A percentile compares a stretch with the other conserved stretches of the same genome.
Conservation (phyloP, 345 rosid species). For the Anastatica hierochuntica region DNA sequence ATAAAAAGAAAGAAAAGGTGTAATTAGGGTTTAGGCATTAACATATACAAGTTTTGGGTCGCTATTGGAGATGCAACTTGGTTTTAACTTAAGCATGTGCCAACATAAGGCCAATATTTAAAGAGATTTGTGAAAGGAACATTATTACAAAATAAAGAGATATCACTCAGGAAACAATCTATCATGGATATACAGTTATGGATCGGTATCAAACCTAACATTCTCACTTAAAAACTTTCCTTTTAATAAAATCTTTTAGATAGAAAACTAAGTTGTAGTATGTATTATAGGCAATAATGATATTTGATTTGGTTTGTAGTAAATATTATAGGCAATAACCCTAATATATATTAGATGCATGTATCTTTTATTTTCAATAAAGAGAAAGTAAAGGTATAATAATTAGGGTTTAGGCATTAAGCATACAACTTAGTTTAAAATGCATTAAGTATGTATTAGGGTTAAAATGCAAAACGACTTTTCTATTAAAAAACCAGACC, state of each 20-base stretch:
- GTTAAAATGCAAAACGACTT: no score
- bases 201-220: constrained; percentile 1
- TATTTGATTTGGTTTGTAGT: no score
- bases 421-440: no score
- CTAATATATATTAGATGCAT: no score
- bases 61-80: constrained; percentile 20
- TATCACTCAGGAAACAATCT: constrained; percentile 2
- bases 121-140: constrained; percentile 9
- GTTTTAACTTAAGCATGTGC: constrained; percentile 19
- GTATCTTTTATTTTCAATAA: no score
- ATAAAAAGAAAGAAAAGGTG: constrained; percentile 6
- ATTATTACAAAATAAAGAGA: neutral
- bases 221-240: neutral
- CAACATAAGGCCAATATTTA: constrained; percentile 23
- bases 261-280: neutral
- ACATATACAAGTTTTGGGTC: constrained; percentile 7
- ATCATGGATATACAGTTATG: neutral
- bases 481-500: no score
- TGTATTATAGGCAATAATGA: no score
- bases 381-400: no score
- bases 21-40: constrained; percentile 6
- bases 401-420: no score
- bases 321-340: no score
- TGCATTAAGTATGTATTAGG: no score
- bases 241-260: neutral